Conservation (phyloP, 805 yeast genomes). For the Teunomyces aglyptinius region DNA sequence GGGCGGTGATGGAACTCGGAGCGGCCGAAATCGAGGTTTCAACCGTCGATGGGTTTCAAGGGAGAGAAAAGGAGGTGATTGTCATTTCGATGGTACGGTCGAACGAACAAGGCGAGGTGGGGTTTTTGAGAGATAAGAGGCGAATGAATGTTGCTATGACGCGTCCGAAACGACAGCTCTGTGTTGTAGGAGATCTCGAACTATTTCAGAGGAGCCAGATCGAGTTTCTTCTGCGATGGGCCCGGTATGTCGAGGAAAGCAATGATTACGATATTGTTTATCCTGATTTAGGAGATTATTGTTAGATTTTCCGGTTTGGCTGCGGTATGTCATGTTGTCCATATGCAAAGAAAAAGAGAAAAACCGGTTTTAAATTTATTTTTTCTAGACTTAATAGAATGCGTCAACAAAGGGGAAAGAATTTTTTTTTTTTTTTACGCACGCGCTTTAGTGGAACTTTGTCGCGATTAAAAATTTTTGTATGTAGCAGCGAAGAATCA, state of each 20-base stretch:
- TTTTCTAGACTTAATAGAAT: neutral
- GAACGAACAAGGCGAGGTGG: slow-evolving; percentile 67
- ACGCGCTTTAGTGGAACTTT: neutral
- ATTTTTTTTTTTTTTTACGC: neutral
- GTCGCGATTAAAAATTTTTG: neutral
- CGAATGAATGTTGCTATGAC: slow-evolving; percentile 93
- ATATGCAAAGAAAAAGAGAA: neutral
- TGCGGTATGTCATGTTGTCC: neutral
- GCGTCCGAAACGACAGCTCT: slow-evolving; percentile 79
- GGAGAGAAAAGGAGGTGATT: slow-evolving; percentile 88
- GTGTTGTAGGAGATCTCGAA: slow-evolving; percentile 85
- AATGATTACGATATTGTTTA: slow-evolving; percentile 57
- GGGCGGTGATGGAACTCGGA: slow-evolving; percentile 19
- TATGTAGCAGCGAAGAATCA: neutral
- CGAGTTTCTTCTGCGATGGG: slow-evolving; percentile 62
- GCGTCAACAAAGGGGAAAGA: neutral
- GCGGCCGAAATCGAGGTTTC: slow-evolving; percentile 59
- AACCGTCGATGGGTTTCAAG: slow-evolving; percentile 96
- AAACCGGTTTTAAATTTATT: neutral
- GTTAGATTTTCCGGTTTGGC: neutral
- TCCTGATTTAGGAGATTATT: slow-evolving; percentile 43
- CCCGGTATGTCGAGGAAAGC: slow-evolving; percentile 62
- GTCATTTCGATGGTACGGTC: slow-evolving; percentile 80
- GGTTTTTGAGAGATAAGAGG: slow-evolving; percentile 75
- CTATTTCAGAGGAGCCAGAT: slow-evolving; percentile 47